Evolutionary conservation across 345 rosid genomes (phyloP).

Genomic region (Melastoma malabathricum): DNA sequence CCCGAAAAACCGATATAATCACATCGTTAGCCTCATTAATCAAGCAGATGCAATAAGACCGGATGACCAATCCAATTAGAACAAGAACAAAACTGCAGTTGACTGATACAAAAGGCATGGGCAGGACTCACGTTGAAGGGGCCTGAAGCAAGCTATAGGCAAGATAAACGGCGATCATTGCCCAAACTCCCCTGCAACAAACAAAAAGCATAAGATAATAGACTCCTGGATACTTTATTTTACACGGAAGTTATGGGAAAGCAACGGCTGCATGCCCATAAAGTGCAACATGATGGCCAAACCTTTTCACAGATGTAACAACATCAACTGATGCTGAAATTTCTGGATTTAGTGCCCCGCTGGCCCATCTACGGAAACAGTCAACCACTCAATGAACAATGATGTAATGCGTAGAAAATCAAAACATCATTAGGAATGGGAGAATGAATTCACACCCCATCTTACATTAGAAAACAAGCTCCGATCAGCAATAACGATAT

Average conservation of each 20-base stretch:
- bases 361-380: constrained; percentile 55
- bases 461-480: constrained; percentile 92
- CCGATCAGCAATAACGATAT: constrained; percentile 79
- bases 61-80: too few species aligned
- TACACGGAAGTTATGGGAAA: not conserved
- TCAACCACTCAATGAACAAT: not conserved
- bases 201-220: constrained; percentile 8
- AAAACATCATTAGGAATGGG: not conserved
- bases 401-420: too few species aligned
- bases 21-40: not conserved
- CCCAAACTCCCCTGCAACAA: constrained; percentile 81
- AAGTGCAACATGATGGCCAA: constrained; percentile 6
- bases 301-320: constrained; percentile 94
- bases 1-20: not conserved
- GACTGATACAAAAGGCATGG: not conserved
- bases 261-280: not conserved
- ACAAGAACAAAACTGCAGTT: too few species aligned
- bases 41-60: too few species aligned
- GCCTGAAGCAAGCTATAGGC: constrained; percentile 96
- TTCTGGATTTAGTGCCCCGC: constrained; percentile 93
- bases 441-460: constrained; percentile 4
- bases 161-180: constrained; percentile 96
- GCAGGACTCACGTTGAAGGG: constrained; percentile 74
- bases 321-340: constrained; percentile 43
- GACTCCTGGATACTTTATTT: not conserved